Evolutionary conservation across 2,329 filamentous ascomycete species (phyloP).

Genomic region (Arthrobotrys sinensis): DNA sequence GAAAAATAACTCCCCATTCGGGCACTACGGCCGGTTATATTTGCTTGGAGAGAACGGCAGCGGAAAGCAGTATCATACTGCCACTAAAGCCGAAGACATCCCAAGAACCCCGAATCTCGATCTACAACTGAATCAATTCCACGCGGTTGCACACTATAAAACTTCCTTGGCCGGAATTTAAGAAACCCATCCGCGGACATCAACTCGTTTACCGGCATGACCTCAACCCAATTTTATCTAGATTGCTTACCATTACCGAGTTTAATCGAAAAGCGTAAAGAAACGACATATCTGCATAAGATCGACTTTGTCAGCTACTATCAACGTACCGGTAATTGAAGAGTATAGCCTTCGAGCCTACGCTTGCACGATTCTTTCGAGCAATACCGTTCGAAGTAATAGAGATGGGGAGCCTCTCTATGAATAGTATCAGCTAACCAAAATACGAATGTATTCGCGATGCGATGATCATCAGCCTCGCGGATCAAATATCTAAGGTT

Average conservation of each 20-base stretch:
- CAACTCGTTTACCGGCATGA: neutral
- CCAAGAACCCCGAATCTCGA: neutral
- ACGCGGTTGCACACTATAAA: neutral
- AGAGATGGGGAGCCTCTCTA: neutral
- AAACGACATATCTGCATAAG: neutral
- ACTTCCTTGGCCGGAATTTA: neutral
- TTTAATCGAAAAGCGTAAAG: neutral
- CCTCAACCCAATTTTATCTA: neutral
- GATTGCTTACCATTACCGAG: neutral
- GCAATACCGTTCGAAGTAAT: neutral
- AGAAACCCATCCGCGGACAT: neutral
- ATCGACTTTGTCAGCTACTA: neutral
- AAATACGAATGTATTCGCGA: neutral
- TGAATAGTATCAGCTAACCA: neutral
- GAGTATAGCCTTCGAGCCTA: neutral
- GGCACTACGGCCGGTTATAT: conserved; percentile 2
- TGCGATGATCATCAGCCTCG: neutral
- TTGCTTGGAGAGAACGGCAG: neutral
- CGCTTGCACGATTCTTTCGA: neutral
- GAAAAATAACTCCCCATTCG: neutral
- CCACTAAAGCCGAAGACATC: neutral
- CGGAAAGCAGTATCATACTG: neutral
- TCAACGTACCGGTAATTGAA: neutral
- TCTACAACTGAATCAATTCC: too few species aligned
- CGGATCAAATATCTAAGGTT: neutral